A percentile compares a stretch with the other conserved stretches of the same genome.
Conservation (phyloP, 176 grass and related monocot species). For the Oryza punctata region DNA sequence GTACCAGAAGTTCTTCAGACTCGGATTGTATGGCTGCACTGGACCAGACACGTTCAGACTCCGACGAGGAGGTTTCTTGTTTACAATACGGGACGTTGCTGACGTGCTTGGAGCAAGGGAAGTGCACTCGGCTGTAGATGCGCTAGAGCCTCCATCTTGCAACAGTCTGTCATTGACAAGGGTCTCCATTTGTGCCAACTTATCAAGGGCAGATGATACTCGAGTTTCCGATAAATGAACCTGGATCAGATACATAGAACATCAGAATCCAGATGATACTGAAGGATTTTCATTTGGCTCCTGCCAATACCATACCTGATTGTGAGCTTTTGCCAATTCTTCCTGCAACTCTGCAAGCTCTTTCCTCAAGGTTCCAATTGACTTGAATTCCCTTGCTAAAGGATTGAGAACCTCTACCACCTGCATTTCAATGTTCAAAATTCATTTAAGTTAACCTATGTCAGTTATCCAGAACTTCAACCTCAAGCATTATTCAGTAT, state of each 20-base stretch:
- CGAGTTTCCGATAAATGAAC: constrained; percentile 79
- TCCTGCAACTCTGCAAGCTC: constrained; percentile 79
- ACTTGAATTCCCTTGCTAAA: constrained; percentile 88
- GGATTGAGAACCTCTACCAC: constrained; percentile 94
- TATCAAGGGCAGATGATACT: constrained; percentile 70
- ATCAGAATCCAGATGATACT: not conserved
- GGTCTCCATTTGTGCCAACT: constrained; percentile 80
- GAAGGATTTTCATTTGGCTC: not conserved
- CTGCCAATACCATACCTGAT: constrained; percentile 57
- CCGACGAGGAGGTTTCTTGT: constrained; percentile 45
- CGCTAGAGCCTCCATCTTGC: constrained; percentile 45
- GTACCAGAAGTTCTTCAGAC: constrained; percentile 97
- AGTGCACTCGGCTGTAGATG: constrained; percentile 40
- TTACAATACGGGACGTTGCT: constrained; percentile 21
- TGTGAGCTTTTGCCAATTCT: constrained; percentile 69
- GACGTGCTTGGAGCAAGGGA: constrained; percentile 67
- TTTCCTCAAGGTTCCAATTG: constrained; percentile 85
- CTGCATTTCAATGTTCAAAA: constrained; percentile 43
- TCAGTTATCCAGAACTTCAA: not conserved
- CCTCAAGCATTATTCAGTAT: not conserved
- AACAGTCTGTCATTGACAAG: constrained; percentile 71
- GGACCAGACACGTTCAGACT: constrained; percentile 77
- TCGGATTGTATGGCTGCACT: constrained; percentile 71
- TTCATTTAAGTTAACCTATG: not conserved
- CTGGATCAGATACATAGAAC: constrained; percentile 29